Percentiles rank a stretch among this genome's conserved stretches.
Evolutionary conservation across 768 basidiomycete genomes (phyloP).

Genomic region (Amanita rubescens): DNA sequence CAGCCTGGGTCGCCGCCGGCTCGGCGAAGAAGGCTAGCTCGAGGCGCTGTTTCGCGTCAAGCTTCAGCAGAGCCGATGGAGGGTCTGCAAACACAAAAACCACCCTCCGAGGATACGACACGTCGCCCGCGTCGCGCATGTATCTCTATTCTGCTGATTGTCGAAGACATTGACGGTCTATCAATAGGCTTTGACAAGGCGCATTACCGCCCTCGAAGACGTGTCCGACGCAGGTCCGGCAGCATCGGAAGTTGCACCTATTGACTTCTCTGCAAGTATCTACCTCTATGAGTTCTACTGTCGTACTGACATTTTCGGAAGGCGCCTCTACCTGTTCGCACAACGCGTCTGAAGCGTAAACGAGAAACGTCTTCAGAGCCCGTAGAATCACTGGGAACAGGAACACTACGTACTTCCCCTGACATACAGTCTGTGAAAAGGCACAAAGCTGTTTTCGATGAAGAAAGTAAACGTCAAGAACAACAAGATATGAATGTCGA

Average conservation of each 20-base stretch:
- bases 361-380: constrained; percentile 22
- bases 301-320: constrained; percentile 14
- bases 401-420: constrained; percentile 13
- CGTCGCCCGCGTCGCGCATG: constrained; percentile 26
- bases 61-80: constrained; percentile 29
- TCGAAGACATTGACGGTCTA: neutral
- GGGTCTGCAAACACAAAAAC: constrained; percentile 8
- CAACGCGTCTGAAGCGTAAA: constrained; percentile 48
- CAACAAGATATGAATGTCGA: constrained; percentile 19
- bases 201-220: constrained; percentile 37
- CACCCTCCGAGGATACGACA: constrained; percentile 13
- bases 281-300: neutral
- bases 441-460: constrained; percentile 63
- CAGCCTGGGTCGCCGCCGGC: constrained; percentile 11
- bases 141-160: neutral
- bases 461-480: constrained; percentile 39
- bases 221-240: constrained; percentile 27
- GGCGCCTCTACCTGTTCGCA: constrained; percentile 34
- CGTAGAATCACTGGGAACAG: neutral
- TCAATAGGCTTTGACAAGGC: constrained; percentile 36
- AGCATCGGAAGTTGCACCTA: constrained; percentile 13
- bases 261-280: constrained; percentile 17
- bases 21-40: constrained; percentile 20
- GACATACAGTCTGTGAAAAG: constrained; percentile 58
- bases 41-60: constrained; percentile 33